A percentile compares a stretch with the other conserved stretches of the same genome.
Evolutionary conservation across 1,139 yeast species (phyloP).

Genomic region (Ogataea hybrid): DNA sequence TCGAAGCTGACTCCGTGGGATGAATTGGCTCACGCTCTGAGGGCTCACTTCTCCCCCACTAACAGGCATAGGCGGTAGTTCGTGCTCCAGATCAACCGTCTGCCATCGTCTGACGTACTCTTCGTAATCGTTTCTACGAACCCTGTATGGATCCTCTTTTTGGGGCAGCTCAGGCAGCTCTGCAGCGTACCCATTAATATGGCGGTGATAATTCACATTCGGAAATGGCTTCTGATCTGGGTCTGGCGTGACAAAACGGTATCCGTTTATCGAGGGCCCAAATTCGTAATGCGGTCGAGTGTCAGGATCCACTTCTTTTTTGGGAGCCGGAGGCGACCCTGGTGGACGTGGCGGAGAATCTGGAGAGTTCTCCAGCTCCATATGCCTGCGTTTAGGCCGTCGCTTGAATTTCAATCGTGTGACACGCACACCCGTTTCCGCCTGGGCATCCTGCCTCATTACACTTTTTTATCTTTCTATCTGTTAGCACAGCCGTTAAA

Average conservation of each 20-base stretch:
- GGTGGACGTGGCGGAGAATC: not conserved
- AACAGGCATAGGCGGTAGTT: slow-evolving; percentile 24
- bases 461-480: not conserved
- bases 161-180: not conserved
- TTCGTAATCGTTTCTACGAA: slow-evolving; percentile 19
- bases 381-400: not conserved
- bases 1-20: slow-evolving; percentile 33
- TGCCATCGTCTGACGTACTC: slow-evolving; percentile 33
- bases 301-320: not conserved
- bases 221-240: slow-evolving; percentile 23
- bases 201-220: slow-evolving; percentile 17
- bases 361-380: not conserved
- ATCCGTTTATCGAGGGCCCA: slow-evolving; percentile 37
- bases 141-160: slow-evolving; percentile 3
- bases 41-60: slow-evolving; percentile 18
- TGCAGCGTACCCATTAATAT: slow-evolving; percentile 13
- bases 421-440: not conserved
- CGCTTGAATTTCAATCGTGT: slow-evolving; percentile 2
- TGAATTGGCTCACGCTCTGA: slow-evolving; percentile 27
- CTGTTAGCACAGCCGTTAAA: slow-evolving; percentile 7
- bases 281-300: slow-evolving; percentile 25
- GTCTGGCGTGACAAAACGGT: slow-evolving; percentile 28
- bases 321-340: not conserved
- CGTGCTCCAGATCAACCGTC: slow-evolving; percentile 8
- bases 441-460: not conserved